Evolutionary conservation across 2,329 filamentous ascomycete genomes (phyloP).

Genomic region (Periconia sp.): DNA sequence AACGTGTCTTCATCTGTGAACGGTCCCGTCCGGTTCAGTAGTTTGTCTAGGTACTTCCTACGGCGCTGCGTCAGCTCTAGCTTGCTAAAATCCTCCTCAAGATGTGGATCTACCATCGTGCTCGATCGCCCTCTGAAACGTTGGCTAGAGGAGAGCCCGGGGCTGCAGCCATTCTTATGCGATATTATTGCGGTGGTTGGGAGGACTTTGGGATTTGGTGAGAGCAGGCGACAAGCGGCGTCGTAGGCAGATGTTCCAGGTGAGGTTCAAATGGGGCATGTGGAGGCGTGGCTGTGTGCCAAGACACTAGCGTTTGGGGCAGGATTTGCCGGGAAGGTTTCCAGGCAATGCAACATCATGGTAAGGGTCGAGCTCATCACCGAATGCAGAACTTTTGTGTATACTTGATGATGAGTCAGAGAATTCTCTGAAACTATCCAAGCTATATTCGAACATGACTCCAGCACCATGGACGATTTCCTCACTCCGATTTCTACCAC

Average conservation of each 20-base stretch:
- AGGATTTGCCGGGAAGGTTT: conserved; percentile 25
- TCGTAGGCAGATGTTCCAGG: conserved; percentile 7
- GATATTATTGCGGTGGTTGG: conserved; percentile 5
- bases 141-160: conserved; percentile 14
- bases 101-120: conserved; percentile 52
- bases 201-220: conserved; percentile 1
- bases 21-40: conserved; percentile 78
- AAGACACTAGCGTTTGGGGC: conserved; percentile 32
- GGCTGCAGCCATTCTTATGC: conserved; percentile 32
- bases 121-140: conserved; percentile 27
- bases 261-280: conserved; percentile 5
- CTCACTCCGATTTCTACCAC: conserved; percentile 55
- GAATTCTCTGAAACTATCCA: no score
- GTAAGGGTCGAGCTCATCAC: no score
- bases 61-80: conserved; percentile 31
- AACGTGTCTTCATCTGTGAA: conserved; percentile 70
- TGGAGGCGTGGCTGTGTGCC: conserved; percentile 17
- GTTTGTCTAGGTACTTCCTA: conserved; percentile 84
- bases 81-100: conserved; percentile 3
- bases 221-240: conserved; percentile 1
- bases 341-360: background rate
- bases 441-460: conserved; percentile 13
- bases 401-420: no score
- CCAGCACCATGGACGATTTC: conserved; percentile 53
- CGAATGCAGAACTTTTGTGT: no score